Evolutionary conservation across 306 rosid genomes (phyloP).

Genomic region (Cicer yamashitae): DNA sequence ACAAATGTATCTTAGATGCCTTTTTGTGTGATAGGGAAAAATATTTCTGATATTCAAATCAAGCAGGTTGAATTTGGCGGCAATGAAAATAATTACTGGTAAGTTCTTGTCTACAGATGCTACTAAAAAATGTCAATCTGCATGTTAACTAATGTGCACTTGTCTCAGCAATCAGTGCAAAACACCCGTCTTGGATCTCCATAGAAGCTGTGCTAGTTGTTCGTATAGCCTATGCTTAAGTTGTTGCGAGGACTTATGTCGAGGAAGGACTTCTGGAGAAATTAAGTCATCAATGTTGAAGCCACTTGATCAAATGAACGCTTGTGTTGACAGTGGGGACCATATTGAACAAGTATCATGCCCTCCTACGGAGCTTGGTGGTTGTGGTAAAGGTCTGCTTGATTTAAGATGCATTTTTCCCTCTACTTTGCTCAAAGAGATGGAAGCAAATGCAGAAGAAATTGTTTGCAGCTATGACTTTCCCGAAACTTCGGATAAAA

Average conservation of each 20-base stretch:
- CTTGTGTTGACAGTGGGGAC: constrained; percentile 47
- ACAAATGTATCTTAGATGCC: constrained; percentile 31
- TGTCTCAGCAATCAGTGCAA: constrained; percentile 82
- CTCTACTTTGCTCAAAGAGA: constrained; percentile 74
- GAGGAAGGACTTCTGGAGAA: constrained; percentile 52
- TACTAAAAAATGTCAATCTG: constrained; percentile 42
- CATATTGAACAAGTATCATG: constrained; percentile 53
- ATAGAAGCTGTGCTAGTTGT: constrained; percentile 83
- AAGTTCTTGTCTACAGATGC: constrained; percentile 42
- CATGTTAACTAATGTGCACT: constrained; percentile 45
- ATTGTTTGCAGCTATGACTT: constrained; percentile 93
- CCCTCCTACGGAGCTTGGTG: constrained; percentile 68
- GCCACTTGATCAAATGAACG: constrained; percentile 49
- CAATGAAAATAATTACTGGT: constrained; percentile 66
- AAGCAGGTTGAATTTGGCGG: constrained; percentile 65
- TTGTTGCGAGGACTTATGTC: constrained; percentile 68
- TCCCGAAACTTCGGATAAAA: constrained; percentile 76
- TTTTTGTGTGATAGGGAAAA: constrained; percentile 59
- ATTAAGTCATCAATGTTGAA: constrained; percentile 46
- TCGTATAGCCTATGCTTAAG: constrained; percentile 79
- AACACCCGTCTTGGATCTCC: constrained; percentile 75
- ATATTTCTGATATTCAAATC: constrained; percentile 67
- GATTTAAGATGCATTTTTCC: constrained; percentile 78
- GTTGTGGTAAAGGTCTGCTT: constrained; percentile 73
- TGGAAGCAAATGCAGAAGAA: constrained; percentile 91